These are phyloP conservation scores for Cyclotella baltica DNA, from an alignment of 108 stramenopile genomes.

Conservation along the genomic window DNA sequence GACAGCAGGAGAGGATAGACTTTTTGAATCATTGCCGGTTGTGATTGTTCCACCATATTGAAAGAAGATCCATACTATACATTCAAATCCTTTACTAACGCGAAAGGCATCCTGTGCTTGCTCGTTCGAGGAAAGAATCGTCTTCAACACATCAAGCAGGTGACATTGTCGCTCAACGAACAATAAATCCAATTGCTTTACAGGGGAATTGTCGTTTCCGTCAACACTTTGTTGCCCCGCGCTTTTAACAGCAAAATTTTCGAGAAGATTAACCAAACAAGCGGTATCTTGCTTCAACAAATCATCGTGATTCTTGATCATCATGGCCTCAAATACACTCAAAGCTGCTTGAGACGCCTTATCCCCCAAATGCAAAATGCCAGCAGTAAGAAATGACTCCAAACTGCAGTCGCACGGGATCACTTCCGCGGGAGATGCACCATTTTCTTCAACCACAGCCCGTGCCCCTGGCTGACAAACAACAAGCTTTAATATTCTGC, in stretches of 20 bases:
- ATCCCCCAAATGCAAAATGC: slow-evolving; percentile 74
- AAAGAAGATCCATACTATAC: slow-evolving; percentile 58
- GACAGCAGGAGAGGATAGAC: slow-evolving; percentile 19
- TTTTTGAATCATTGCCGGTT: slow-evolving; percentile 17
- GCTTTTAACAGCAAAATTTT: slow-evolving; percentile 50
- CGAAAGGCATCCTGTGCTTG: slow-evolving; percentile 79
- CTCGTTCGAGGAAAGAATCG: slow-evolving; percentile 64
- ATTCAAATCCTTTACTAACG: slow-evolving; percentile 72
- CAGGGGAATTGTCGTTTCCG: background rate
- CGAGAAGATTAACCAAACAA: slow-evolving; percentile 63
- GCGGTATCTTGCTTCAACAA: slow-evolving; percentile 65
- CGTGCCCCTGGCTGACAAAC: slow-evolving; percentile 48
- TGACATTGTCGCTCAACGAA: slow-evolving; percentile 39
- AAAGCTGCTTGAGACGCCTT: slow-evolving; percentile 62
- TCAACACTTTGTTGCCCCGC: background rate
- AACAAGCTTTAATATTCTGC: slow-evolving; percentile 55
- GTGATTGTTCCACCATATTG: slow-evolving; percentile 57
- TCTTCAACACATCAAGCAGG: slow-evolving; percentile 59
- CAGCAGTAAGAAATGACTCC: slow-evolving; percentile 58
- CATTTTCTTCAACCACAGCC: slow-evolving; percentile 30
- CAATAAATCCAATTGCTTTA: slow-evolving; percentile 21
- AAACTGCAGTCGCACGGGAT: slow-evolving; percentile 42
- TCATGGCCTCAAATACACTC: slow-evolving; percentile 75
- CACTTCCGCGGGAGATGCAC: slow-evolving; percentile 31
- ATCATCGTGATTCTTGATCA: slow-evolving; percentile 60